Base-by-base conservation (phyloP, 176 grass and related monocot species). In the Rhynchospora breviuscula region DNA sequence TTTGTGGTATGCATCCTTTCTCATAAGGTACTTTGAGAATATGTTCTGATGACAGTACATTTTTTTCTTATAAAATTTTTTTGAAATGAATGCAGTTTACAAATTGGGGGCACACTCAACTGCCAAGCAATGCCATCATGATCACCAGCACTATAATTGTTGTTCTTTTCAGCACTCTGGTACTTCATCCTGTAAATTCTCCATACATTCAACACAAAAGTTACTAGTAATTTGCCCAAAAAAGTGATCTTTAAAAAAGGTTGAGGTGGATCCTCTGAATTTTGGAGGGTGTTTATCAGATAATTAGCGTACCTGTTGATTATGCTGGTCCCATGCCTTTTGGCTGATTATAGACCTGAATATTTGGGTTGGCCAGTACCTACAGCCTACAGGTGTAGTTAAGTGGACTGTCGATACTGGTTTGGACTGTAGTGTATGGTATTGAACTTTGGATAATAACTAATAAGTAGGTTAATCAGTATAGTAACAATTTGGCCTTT, bases 151-250 rank as follows among this genome's bases (percentile, higher is more conserved):
- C 94, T 65, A 94, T 97, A 23, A 92, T 33, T 51, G 69, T 92
- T 67, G 94, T 97, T 88, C 87, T 94, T 68, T 91, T 97, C 72
- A 97, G 92, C 90, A 97, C 92, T 68, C 82, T 94, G 65, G 94
- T 97, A 94, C 85, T 84, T 84, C 3, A 64, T 46, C 49, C 45
- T 46, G 33, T 56, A 10, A 52, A 11, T 10, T 10, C 49, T 52
- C 23, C 23, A 78, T 78, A 78, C 25, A 33, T 57, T 56, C 13
- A 52, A 52, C 7, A 15, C 17, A 76, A 51, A 3, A 26, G 21
- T 52, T 15, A 57, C 22, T 26, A 29, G 10, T 52, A 52, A 52
- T 52, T 52, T 52, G 49, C 49, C 49, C 7, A 54, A 21, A 29
- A 23, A 6, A 12, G 48, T 78, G 54, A 78, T 18, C 26, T 19